A percentile compares a stretch with the other conserved stretches of the same genome.
Evolutionary conservation across 495 filamentous ascomycete species (phyloP).

Genomic region (Daldinia grandis): DNA sequence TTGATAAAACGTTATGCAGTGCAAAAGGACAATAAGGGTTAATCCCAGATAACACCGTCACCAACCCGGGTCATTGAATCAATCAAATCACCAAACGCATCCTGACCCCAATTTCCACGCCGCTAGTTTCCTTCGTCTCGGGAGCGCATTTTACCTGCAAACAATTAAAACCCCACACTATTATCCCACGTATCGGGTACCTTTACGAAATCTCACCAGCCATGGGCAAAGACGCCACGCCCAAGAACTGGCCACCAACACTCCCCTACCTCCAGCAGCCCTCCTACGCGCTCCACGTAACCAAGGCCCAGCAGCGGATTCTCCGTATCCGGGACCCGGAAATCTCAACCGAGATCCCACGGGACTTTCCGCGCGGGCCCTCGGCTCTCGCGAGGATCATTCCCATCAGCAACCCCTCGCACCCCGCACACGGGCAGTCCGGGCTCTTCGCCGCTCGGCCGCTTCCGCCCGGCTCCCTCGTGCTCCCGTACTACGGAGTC

Average conservation of each 20-base stretch:
- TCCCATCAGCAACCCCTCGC: conserved; percentile 59
- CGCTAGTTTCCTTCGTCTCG: background rate
- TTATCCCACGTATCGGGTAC: background rate
- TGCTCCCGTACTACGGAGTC: conserved; percentile 72
- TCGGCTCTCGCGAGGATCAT: conserved; percentile 61
- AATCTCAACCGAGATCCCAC: conserved; percentile 46
- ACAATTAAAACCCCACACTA: background rate
- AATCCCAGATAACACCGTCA: background rate
- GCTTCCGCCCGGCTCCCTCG: conserved; percentile 64
- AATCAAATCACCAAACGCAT: background rate
- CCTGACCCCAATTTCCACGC: background rate
- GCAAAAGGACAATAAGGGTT: background rate
- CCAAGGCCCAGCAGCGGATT: conserved; percentile 47
- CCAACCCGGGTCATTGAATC: background rate
- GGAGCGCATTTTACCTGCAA: background rate
- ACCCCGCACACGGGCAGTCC: conserved; percentile 70
- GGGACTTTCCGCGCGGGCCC: conserved; percentile 52
- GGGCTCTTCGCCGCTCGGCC: conserved; percentile 70
- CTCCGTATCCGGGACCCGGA: conserved; percentile 47
- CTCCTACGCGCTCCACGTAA: conserved; percentile 57
- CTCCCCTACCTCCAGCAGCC: conserved; percentile 63
- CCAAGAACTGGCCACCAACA: conserved; percentile 66
- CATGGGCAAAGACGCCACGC: conserved; percentile 44
- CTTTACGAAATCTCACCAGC: background rate
- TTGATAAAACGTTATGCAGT: too few species aligned